Percentiles rank a stretch among this genome's conserved stretches.
Conservation (phyloP, 208 protist genomes). For the Trypanosoma conorhini region DNA sequence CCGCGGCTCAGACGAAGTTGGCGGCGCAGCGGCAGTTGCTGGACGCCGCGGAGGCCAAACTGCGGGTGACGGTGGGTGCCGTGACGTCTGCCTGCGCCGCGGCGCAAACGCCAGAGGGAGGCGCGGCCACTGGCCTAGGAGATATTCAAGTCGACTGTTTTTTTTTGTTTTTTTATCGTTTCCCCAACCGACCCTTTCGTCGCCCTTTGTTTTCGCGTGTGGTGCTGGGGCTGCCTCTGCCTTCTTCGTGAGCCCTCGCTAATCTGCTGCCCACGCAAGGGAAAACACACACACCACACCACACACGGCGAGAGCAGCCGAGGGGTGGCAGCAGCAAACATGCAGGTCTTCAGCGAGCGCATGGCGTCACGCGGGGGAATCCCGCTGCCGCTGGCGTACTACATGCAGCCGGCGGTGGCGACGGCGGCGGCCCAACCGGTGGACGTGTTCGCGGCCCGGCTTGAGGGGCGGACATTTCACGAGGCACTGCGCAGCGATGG, state of each 20-base stretch:
- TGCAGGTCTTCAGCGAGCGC: slow-evolving; percentile 48
- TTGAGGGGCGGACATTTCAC: slow-evolving; percentile 53
- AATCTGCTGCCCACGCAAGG: background rate
- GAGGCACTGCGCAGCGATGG: slow-evolving; percentile 40
- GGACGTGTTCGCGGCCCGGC: slow-evolving; percentile 23
- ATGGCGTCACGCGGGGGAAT: slow-evolving; percentile 36
- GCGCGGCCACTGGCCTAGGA: background rate
- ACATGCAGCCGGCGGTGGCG: slow-evolving; percentile 27
- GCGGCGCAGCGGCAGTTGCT: slow-evolving; percentile 6
- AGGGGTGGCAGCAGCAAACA: slow-evolving; percentile 10
- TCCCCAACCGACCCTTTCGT: too few species aligned
- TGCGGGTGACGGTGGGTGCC: slow-evolving; percentile 7
- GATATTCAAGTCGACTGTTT: background rate
- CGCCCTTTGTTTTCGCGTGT: slow-evolving; percentile 14
- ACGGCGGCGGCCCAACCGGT: slow-evolving; percentile 17
- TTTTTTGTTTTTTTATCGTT: background rate
- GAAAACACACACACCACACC: background rate
- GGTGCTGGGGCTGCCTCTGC: background rate
- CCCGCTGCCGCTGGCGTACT: slow-evolving; percentile 52
- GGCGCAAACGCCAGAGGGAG: background rate
- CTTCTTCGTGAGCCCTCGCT: background rate
- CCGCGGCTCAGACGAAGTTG: background rate
- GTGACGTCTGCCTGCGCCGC: background rate
- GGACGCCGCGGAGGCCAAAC: slow-evolving; percentile 12
- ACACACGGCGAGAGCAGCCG: background rate